These are phyloP conservation scores for Yamadazyma atlantica DNA, from an alignment of 1,139 yeast genomes.

Conservation along the genomic window DNA sequence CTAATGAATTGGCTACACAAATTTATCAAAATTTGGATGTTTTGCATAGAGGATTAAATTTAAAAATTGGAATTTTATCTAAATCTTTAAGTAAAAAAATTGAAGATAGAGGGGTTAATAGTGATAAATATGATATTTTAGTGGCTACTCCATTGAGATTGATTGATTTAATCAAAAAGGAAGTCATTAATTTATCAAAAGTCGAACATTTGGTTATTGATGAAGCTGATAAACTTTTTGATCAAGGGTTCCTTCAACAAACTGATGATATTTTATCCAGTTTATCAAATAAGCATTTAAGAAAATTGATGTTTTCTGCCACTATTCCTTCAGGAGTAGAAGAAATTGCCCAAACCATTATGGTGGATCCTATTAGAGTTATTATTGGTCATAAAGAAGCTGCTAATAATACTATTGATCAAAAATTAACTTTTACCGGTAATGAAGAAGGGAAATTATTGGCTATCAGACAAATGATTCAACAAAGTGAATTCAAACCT, in stretches of 20 bases:
- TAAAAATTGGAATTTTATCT: constrained; percentile 66
- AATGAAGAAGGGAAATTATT: constrained; percentile 91
- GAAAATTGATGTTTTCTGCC: constrained; percentile 87
- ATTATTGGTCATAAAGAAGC: constrained; percentile 95
- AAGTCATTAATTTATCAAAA: constrained; percentile 53
- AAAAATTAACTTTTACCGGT: constrained; percentile 82
- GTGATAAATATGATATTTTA: constrained; percentile 72
- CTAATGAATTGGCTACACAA: constrained; percentile 81
- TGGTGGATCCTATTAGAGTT: constrained; percentile 82
- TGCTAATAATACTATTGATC: constrained; percentile 82
- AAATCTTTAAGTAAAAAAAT: constrained; percentile 75
- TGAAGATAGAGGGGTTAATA: constrained; percentile 54
- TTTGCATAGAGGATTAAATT: constrained; percentile 52
- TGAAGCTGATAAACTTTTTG: constrained; percentile 95
- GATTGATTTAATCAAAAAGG: constrained; percentile 71
- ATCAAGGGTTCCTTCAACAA: constrained; percentile 86
- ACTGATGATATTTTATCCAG: constrained; percentile 80
- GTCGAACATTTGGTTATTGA: constrained; percentile 82
- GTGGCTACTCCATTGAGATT: constrained; percentile 88
- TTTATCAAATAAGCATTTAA: constrained; percentile 53
- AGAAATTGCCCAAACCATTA: constrained; percentile 79
- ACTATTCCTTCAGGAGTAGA: constrained; percentile 95
- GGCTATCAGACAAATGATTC: constrained; percentile 87
- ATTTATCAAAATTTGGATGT: constrained; percentile 69
- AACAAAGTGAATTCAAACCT: constrained; percentile 83